A percentile compares a stretch with the other conserved stretches of the same genome.
Conservation (phyloP, 768 basidiomycete genomes). For the Tricholoma matsutake region DNA sequence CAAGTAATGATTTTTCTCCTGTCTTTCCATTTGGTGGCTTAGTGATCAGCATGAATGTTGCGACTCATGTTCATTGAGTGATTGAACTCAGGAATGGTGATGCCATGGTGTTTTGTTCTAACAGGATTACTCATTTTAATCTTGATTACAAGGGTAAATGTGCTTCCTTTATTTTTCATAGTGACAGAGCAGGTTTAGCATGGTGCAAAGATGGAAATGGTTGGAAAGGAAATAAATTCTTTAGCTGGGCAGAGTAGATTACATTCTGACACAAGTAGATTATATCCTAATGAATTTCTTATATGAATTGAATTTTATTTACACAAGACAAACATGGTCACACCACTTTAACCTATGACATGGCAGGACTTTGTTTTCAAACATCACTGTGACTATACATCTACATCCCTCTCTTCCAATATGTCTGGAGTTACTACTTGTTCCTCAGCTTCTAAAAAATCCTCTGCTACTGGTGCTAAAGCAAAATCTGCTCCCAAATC, state of each 20-base stretch:
- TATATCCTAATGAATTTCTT: no score
- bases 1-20: conserved; percentile 9
- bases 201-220: no score
- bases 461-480: no score
- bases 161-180: conserved; percentile 19
- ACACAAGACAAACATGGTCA: neutral
- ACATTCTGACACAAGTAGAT: no score
- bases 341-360: neutral
- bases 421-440: no score
- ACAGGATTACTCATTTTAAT: no score
- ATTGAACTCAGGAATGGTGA: conserved; percentile 18
- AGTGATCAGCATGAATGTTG: conserved; percentile 17
- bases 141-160: conserved; percentile 17
- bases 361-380: neutral
- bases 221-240: no score
- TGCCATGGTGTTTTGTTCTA: conserved; percentile 20
- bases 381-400: no score
- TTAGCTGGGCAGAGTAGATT: no score
- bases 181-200: conserved; percentile 8
- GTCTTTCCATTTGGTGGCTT: conserved; percentile 22
- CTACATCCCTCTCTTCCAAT: no score
- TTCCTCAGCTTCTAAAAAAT: no score
- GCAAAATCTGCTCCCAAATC: neutral
- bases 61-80: conserved; percentile 18
- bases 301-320: no score